Evolutionary conservation across 805 yeast genomes (phyloP).

Genomic region (Kuraishia borneana): DNA sequence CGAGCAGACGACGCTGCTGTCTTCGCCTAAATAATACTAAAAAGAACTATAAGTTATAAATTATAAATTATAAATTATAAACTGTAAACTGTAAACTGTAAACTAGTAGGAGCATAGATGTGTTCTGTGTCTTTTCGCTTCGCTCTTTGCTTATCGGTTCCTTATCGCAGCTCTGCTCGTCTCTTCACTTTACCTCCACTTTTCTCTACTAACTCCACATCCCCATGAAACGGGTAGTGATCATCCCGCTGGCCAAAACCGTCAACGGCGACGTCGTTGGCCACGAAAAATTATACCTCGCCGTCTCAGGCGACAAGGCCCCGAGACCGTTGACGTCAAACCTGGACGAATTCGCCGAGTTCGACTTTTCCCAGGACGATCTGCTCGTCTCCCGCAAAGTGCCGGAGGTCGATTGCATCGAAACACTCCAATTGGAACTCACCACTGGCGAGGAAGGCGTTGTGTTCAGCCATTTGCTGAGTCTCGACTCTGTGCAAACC

Average conservation of each 20-base stretch:
- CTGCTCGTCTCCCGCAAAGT: background rate
- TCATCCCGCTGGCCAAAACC: background rate
- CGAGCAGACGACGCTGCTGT: conserved; percentile 1
- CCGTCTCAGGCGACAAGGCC: background rate
- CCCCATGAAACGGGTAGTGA: background rate
- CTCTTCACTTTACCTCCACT: no score
- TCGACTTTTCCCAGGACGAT: background rate
- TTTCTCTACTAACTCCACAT: no score
- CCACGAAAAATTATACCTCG: no score
- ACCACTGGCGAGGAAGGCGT: conserved; percentile 1
- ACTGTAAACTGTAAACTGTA: background rate
- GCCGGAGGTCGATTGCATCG: background rate
- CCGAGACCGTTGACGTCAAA: background rate
- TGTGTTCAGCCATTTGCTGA: background rate
- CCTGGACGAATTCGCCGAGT: background rate
- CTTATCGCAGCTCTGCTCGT: no score
- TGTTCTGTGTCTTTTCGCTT: background rate
- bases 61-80: background rate
- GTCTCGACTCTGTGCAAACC: background rate
- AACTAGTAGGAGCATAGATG: background rate
- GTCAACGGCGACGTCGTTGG: no score
- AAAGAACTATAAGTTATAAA: no score
- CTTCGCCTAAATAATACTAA: background rate
- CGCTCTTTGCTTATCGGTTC: no score
- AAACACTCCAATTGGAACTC: background rate